These are phyloP conservation scores for Plasmodium billcollinsi DNA, from an alignment of 169 alveolate genomes.

Conservation along the genomic window DNA sequence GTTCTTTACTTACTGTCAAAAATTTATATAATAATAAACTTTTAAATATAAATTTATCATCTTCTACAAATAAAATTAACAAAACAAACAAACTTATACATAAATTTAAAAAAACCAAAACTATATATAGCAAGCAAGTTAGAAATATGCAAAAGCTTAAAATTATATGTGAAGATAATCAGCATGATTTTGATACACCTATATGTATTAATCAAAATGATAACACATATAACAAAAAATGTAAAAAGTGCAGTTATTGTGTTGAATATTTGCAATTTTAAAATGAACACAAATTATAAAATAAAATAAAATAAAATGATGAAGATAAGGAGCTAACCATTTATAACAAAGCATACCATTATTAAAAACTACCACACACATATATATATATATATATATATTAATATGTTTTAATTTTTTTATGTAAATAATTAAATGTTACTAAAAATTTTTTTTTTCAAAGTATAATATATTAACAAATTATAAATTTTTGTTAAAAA, in stretches of 20 bases:
- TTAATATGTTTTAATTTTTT: neutral
- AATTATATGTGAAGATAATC: conserved; percentile 64
- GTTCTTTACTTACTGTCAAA: conserved; percentile 34
- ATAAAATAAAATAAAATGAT: neutral
- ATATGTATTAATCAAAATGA: conserved; percentile 41
- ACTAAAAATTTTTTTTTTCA: neutral
- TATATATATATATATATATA: neutral
- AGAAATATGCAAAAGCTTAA: conserved; percentile 16
- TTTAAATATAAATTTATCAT: conserved; percentile 7
- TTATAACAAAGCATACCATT: neutral
- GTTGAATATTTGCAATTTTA: conserved; percentile 55
- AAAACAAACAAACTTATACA: conserved; percentile 24
- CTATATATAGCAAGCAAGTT: conserved; percentile 39
- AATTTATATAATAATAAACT: conserved; percentile 26
- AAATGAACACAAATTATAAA: neutral
- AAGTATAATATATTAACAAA: neutral
- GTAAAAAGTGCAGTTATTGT: conserved; percentile 37
- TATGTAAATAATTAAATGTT: neutral
- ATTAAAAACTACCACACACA: neutral
- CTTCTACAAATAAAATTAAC: neutral
- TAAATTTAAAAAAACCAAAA: conserved; percentile 32
- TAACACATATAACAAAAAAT: conserved; percentile 16
- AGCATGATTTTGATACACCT: conserved; percentile 47
- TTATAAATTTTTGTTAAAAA: neutral
- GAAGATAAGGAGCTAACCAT: neutral